Evolutionary conservation across 2,329 filamentous ascomycete species (phyloP).

Genomic region (Anisogramma anomala): DNA sequence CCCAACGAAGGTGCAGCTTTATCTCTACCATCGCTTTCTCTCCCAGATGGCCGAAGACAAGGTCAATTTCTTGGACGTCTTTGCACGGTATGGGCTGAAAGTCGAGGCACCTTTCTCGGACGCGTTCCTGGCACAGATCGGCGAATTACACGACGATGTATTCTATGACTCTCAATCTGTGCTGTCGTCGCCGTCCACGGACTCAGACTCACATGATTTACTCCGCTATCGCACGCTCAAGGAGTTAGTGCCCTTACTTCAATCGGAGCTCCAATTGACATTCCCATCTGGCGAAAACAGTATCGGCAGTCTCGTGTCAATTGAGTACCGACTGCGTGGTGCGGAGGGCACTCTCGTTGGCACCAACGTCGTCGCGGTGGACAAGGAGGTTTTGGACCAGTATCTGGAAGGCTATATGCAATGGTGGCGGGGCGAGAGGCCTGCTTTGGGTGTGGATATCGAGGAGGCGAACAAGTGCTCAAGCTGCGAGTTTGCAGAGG

Average conservation of each 20-base stretch:
- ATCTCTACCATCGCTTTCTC: slow-evolving; percentile 82
- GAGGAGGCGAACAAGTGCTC: slow-evolving; percentile 84
- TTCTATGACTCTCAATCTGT: slow-evolving; percentile 38
- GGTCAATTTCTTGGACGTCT: slow-evolving; percentile 57
- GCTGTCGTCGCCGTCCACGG: slow-evolving; percentile 22
- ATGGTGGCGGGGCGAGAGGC: slow-evolving; percentile 79
- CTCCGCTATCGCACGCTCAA: slow-evolving; percentile 38
- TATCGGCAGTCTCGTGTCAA: slow-evolving; percentile 38
- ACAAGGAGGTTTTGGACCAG: slow-evolving; percentile 46
- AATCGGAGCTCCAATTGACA: slow-evolving; percentile 36
- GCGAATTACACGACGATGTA: slow-evolving; percentile 52
- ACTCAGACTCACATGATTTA: slow-evolving; percentile 21
- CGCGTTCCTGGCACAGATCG: slow-evolving; percentile 64
- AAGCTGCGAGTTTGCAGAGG: slow-evolving; percentile 69
- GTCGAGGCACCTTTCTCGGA: slow-evolving; percentile 60
- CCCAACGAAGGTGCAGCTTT: slow-evolving; percentile 75
- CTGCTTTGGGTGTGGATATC: slow-evolving; percentile 62
- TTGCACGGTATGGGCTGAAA: slow-evolving; percentile 60
- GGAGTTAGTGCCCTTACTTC: slow-evolving; percentile 35
- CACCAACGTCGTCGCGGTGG: slow-evolving; percentile 54
- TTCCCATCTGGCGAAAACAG: slow-evolving; percentile 39
- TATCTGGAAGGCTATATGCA: slow-evolving; percentile 61
- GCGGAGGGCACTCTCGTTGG: slow-evolving; percentile 41
- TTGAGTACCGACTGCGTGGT: slow-evolving; percentile 41
- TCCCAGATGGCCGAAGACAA: slow-evolving; percentile 59